phyloP scores from a whole-genome alignment of 73 alveolate genomes.

The Paramecium octaurelia region DNA sequence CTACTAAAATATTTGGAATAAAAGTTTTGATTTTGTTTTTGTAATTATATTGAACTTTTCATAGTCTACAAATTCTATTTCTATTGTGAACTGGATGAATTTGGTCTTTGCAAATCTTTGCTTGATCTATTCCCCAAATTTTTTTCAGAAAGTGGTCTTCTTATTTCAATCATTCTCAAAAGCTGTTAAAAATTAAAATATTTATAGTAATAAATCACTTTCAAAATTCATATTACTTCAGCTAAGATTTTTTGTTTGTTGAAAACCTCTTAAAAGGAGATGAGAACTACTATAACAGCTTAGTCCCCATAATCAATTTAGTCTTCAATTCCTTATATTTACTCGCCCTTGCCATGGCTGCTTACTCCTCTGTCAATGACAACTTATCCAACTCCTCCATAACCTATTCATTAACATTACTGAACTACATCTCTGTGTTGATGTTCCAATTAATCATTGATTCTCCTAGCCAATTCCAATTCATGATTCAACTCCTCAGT shows the following conservation, averaged over 20 bases:
- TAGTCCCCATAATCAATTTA: not conserved
- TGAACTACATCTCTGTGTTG: not conserved
- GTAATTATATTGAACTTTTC: constrained; percentile 36
- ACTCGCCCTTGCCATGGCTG: not conserved
- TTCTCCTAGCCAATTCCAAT: not conserved
- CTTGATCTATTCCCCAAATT: constrained; percentile 24
- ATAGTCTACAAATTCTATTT: not conserved
- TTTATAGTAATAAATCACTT: not conserved
- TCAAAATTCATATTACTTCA: constrained; percentile 28
- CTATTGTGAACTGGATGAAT: constrained; percentile 4
- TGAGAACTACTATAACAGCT: not conserved
- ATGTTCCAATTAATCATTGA: not conserved
- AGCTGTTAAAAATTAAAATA: constrained; percentile 41
- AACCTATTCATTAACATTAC: not conserved
- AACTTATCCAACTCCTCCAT: constrained; percentile 9
- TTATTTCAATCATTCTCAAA: not conserved
- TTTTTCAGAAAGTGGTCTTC: constrained; percentile 35
- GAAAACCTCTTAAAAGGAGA: constrained; percentile 39
- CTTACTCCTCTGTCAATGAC: not conserved
- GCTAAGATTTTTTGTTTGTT: not conserved
- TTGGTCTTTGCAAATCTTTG: constrained; percentile 18
- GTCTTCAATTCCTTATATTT: constrained; percentile 30
- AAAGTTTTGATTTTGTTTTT: constrained; percentile 42
- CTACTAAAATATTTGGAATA: constrained; percentile 41
- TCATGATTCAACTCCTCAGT: not conserved